These are phyloP conservation scores for Hyaloscypha bicolor DNA, from an alignment of 495 filamentous ascomycete species.

Conservation along the genomic window DNA sequence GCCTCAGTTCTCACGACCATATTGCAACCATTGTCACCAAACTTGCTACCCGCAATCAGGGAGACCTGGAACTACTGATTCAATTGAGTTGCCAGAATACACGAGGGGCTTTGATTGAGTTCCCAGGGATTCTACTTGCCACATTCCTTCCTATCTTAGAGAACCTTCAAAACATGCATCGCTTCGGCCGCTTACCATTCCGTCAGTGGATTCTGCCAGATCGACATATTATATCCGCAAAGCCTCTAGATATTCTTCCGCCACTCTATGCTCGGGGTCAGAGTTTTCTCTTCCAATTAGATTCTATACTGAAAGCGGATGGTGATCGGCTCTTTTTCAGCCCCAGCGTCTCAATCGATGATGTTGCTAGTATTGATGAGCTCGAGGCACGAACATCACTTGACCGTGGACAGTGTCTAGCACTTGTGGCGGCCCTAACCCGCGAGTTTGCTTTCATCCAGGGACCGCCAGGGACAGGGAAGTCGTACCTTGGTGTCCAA, in stretches of 20 bases:
- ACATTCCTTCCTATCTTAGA: constrained; percentile 37
- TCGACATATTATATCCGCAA: neutral
- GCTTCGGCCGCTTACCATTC: constrained; percentile 20
- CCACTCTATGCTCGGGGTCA: constrained; percentile 19
- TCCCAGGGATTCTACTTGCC: constrained; percentile 37
- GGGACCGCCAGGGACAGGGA: constrained; percentile 90
- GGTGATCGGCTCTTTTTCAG: constrained; percentile 6
- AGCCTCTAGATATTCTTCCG: constrained; percentile 15
- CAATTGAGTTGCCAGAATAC: constrained; percentile 17
- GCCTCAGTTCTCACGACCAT: constrained; percentile 19
- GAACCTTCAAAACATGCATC: constrained; percentile 39
- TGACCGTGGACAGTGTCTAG: constrained; percentile 24
- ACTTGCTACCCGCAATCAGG: constrained; percentile 18
- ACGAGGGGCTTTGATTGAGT: constrained; percentile 30
- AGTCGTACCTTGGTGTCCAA: constrained; percentile 55
- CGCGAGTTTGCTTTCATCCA: constrained; percentile 78
- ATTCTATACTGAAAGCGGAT: constrained; percentile 14
- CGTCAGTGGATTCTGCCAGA: constrained; percentile 29
- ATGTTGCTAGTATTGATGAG: constrained; percentile 9
- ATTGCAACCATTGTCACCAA: constrained; percentile 15
- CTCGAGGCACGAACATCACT: constrained; percentile 23
- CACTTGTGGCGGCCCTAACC: constrained; percentile 47
- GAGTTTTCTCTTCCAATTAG: constrained; percentile 15
- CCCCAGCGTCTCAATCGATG: constrained; percentile 6
- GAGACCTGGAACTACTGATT: constrained; percentile 20